These are phyloP conservation scores for Ottelia alismoides DNA, from an alignment of 106 monocot species.

Conservation along the genomic window DNA sequence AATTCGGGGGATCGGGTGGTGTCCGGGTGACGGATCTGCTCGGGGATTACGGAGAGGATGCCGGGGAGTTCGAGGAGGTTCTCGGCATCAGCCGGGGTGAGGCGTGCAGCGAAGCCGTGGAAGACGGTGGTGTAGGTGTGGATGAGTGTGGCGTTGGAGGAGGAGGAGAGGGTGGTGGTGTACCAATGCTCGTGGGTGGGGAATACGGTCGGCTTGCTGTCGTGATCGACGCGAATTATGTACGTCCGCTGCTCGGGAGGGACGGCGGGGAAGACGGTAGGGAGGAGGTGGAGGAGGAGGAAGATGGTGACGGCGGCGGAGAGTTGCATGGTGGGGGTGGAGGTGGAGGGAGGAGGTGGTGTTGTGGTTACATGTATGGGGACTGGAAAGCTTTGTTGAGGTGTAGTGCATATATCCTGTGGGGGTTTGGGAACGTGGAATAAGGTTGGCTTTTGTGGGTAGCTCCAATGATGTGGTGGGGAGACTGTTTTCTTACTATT, in stretches of 20 bases:
- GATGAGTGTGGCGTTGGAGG: conserved; percentile 15
- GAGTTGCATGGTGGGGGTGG: no score
- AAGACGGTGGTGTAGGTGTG: conserved; percentile 73
- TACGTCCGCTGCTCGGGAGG: conserved; percentile 30
- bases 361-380: no score
- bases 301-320: no score
- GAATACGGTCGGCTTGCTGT: conserved; percentile 68
- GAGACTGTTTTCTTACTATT: no score
- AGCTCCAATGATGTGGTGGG: no score
- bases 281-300: no score
- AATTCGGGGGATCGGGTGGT: conserved; percentile 80
- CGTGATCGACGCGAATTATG: conserved; percentile 71
- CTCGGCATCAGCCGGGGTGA: conserved; percentile 31
- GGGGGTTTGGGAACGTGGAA: no score
- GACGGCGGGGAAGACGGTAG: no score
- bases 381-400: no score
- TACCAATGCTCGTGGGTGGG: conserved; percentile 93
- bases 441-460: no score
- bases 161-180: conserved; percentile 30
- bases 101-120: conserved; percentile 70
- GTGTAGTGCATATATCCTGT: no score
- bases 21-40: conserved; percentile 35
- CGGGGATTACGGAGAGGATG: conserved; percentile 49
- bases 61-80: conserved; percentile 26
- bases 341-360: no score